Conservation (phyloP, 352 stramenopile species). For the Phytophthora pini region DNA sequence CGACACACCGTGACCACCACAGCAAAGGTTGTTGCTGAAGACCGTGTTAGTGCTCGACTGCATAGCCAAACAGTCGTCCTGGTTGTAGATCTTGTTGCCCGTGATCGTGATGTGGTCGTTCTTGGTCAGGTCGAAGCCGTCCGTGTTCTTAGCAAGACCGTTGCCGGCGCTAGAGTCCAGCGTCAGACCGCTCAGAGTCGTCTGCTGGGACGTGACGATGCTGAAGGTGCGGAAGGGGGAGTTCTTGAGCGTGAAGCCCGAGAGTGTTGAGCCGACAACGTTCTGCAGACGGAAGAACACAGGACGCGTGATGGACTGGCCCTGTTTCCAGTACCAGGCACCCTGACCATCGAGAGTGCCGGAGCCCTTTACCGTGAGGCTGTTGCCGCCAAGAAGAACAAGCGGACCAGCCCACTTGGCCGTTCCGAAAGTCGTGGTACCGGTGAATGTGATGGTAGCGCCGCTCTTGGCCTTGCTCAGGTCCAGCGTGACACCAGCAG, state of each 20-base stretch:
- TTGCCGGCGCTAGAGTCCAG: slow-evolving; percentile 17
- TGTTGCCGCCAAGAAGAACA: slow-evolving; percentile 26
- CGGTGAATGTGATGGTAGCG: slow-evolving; percentile 35
- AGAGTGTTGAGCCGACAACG: slow-evolving; percentile 34
- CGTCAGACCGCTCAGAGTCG: slow-evolving; percentile 23
- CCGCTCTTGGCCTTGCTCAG: slow-evolving; percentile 34
- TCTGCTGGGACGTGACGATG: slow-evolving; percentile 31
- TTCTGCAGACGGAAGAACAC: slow-evolving; percentile 42
- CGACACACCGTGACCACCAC: slow-evolving; percentile 34
- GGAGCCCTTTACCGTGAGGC: slow-evolving; percentile 34
- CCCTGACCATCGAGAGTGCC: slow-evolving; percentile 47
- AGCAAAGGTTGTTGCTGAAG: slow-evolving; percentile 32
- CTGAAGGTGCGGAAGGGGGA: slow-evolving; percentile 35
- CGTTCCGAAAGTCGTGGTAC: slow-evolving; percentile 43
- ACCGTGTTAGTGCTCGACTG: slow-evolving; percentile 21
- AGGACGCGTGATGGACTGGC: slow-evolving; percentile 30
- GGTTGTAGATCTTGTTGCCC: slow-evolving; percentile 38
- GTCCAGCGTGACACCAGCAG: slow-evolving; percentile 24
- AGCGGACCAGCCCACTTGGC: slow-evolving; percentile 42
- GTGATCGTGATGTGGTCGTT: slow-evolving; percentile 39
- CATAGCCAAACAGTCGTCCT: slow-evolving; percentile 18
- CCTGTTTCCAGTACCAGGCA: slow-evolving; percentile 47
- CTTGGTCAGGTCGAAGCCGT: slow-evolving; percentile 33
- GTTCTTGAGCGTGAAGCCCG: slow-evolving; percentile 46
- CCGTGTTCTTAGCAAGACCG: slow-evolving; percentile 19